These are phyloP conservation scores for Mycena chlorophos DNA, from an alignment of 768 basidiomycete species.

Conservation along the genomic window DNA sequence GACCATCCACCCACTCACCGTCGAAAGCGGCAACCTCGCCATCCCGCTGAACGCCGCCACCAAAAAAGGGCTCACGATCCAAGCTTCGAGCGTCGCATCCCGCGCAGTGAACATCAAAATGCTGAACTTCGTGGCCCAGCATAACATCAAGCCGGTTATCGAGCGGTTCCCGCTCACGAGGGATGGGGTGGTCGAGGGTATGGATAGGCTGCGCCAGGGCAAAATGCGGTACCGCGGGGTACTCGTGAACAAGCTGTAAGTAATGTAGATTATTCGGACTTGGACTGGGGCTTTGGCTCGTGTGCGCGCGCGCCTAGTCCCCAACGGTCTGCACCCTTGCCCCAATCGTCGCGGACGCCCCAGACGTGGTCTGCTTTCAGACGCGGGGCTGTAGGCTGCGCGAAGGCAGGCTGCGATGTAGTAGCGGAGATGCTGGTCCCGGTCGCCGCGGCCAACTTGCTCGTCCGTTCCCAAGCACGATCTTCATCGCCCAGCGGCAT, in stretches of 20 bases:
- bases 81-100: constrained; percentile 16
- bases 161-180: constrained; percentile 31
- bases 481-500: constrained; percentile 32
- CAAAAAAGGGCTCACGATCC: constrained; percentile 1
- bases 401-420: constrained; percentile 6
- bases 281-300: no score
- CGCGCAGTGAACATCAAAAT: constrained; percentile 21
- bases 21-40: background rate
- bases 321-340: constrained; percentile 23
- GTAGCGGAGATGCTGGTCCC: background rate
- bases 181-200: constrained; percentile 17
- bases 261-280: background rate
- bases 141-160: constrained; percentile 28
- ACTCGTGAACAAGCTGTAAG: background rate
- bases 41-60: background rate
- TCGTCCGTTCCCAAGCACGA: constrained; percentile 36
- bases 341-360: constrained; percentile 43
- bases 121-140: constrained; percentile 32
- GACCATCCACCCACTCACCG: background rate
- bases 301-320: constrained; percentile 25
- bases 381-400: constrained; percentile 35
- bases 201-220: background rate
- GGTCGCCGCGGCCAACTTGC: background rate
- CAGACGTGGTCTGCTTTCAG: constrained; percentile 38
- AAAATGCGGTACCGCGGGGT: background rate